Base-by-base conservation (phyloP, 192 early-diverging fungal species). In the Backusella australiensis region DNA sequence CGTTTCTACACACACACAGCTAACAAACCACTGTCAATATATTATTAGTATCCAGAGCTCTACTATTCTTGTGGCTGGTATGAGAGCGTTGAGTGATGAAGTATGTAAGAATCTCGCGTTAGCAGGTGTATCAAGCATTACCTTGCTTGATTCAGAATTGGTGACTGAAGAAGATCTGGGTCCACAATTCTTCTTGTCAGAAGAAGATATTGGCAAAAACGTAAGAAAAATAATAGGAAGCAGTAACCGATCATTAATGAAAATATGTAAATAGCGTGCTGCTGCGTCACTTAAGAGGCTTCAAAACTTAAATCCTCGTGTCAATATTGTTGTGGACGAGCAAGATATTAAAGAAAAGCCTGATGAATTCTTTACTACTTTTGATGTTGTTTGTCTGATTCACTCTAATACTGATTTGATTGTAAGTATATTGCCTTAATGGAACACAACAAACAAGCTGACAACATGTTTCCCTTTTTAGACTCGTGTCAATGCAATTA, bases 31-130 rank as follows among this genome's bases (percentile, higher is more conserved):
- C 38, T 3, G 11, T 39, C 38, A 39, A 39, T 39, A 39, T 52
- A 15, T 56, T 38, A 29, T 65, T 56, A 94, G 96, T 73, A 96
- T 99, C 82, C 86, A 93, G 59, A 90, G 89, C 34, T 83, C 95
- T 39, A 86, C 89, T 5, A 90, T 98, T 68, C 86, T 95, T 26
- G 80, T 98, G 26, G 81, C 86, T 21, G 93, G 94, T 9, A 80
- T 95, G 21, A 90, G 85, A 63, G 92, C 91, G 0, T 81, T 97
- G 42, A 90, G 89, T 41, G 94, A 92, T 72, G 97, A 99, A 78
- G 85, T 95, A 26, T 87, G 90, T 84, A 99, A 99, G 81, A 99
- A 99, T 81, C 83, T 98, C 46, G 95, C 95, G 0, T 85, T 99
- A 6, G 91, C 96, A 0, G 97, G 97, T 19, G 79, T 98, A 17